Conservation (phyloP, 2,329 filamentous ascomycete genomes). For the Lasiodiplodia sp. region DNA sequence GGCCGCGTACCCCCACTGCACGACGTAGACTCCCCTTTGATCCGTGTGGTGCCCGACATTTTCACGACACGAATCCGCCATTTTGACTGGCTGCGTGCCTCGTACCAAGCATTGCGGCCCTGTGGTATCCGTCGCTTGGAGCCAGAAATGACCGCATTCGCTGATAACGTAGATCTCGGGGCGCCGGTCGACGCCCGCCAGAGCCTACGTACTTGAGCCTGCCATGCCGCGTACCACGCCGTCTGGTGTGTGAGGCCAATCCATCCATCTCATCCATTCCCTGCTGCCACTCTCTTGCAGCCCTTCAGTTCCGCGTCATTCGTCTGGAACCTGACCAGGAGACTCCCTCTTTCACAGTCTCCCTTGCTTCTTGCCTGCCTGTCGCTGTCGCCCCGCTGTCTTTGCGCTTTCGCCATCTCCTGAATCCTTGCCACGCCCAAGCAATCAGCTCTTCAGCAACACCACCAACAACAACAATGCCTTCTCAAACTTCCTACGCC, state of each 20-base stretch:
- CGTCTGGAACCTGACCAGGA: conserved; percentile 12
- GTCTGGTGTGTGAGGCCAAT: conserved; percentile 16
- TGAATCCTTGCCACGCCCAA: conserved; percentile 22
- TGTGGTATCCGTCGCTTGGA: conserved; percentile 25
- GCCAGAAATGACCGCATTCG: conserved; percentile 30
- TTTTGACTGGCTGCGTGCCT: conserved; percentile 16
- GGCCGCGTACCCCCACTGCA: conserved; percentile 24
- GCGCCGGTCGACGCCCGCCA: conserved; percentile 14
- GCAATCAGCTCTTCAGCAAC: background rate
- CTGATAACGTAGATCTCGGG: conserved; percentile 28
- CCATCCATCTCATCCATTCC: conserved; percentile 14
- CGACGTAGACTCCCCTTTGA: conserved; percentile 9
- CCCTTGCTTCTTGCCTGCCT: conserved; percentile 14
- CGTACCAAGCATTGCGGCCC: conserved; percentile 28
- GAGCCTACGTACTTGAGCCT: conserved; percentile 28
- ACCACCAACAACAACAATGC: conserved; percentile 1
- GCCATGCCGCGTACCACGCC: conserved; percentile 11
- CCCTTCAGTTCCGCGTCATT: conserved; percentile 9
- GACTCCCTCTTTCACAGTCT: conserved; percentile 24
- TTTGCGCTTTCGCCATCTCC: conserved; percentile 5
- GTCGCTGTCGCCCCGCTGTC: background rate
- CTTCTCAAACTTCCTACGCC: conserved; percentile 5
- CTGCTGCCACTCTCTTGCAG: conserved; percentile 20
- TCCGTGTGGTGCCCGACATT: conserved; percentile 23
- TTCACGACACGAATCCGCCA: conserved; percentile 17